Evolutionary conservation across 306 rosid genomes (phyloP), one percentile per base, ranked within the genome.

Genomic region (Castanospermum australe): DNA sequence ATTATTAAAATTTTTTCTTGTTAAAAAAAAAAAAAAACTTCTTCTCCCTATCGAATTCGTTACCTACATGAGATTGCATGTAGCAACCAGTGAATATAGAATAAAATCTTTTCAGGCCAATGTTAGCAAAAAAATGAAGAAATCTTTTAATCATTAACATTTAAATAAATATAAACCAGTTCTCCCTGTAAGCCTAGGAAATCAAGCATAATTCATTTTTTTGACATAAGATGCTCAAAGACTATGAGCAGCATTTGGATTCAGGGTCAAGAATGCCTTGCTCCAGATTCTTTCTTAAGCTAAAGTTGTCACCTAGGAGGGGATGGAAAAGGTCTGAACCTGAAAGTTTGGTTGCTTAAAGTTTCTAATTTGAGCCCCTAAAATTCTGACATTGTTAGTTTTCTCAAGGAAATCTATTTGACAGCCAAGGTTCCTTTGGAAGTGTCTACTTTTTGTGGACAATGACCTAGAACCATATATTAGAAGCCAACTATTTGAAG

Each of bases 111-210:
- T 28, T 28, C 32, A 28, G 32, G 32, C 32, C 32, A 28, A 28
- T 28, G 3, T 28, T 1, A 28, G 42, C 50, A 67, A 60, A 69
- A 48, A 74, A 41, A 69, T 35, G 20, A 36, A 57, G 22, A 6
- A 14, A 4, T 22, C n/a, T 68, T 69, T 38, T n/a, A n/a, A 42
- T 63, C 78, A 25, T 75, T 36, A 25, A 56, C 15, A 68, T 55
- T 71, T 67, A 8, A 75, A 81, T 28, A 25, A 41, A 76, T 15
- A 70, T 59, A 21, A 47, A 56, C 22, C 33, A 10, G 15, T 42
- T 68, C 17, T 12, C 71, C 54, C 35, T 15, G 56, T 62, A 54
- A 61, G 60, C 73, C 60, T 50, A 60, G 72, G 22, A 73, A 55
- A 57, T 39, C 50, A 71, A 61, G 62, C 60, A 41, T 17, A 20